Conservation (phyloP, 208 protist genomes). For the Leishmania major region DNA sequence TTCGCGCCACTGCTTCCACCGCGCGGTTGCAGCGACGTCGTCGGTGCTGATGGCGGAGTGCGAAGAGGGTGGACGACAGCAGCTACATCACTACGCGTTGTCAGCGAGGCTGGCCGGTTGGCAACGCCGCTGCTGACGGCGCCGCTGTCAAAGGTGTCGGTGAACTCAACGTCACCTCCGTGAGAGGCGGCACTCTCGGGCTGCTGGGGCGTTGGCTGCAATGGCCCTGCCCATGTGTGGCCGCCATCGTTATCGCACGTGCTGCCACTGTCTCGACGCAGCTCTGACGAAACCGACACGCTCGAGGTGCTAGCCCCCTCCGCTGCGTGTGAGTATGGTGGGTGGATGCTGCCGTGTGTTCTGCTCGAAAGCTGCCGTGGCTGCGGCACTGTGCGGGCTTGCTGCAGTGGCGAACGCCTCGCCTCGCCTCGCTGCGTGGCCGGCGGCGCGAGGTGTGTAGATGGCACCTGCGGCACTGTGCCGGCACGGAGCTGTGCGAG, state of each 20-base stretch:
- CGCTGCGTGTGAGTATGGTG: not conserved
- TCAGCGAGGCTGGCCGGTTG: not conserved
- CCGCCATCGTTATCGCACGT: not conserved
- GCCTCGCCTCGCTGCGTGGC: not conserved
- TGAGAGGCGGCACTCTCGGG: not conserved
- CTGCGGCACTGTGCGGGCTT: not conserved
- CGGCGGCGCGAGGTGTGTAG: not conserved
- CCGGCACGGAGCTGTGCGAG: conserved; percentile 2
- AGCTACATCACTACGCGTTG: not conserved
- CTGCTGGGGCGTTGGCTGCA: not conserved
- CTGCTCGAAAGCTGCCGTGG: conserved; percentile 3
- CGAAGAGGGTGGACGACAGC: not conserved
- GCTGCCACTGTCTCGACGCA: not conserved
- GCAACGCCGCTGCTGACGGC: not conserved
- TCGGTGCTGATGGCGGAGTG: conserved; percentile 12
- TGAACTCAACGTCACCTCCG: not conserved
- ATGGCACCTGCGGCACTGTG: conserved; percentile 2
- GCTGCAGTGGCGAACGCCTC: not conserved
- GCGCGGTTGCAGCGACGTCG: conserved; percentile 7
- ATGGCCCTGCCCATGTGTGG: not conserved
- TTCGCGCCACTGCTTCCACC: conserved; percentile 2
- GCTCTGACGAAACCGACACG: not conserved
- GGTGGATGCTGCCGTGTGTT: conserved; percentile 8
- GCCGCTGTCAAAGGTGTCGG: not conserved
- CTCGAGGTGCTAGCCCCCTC: not conserved